Evolutionary conservation across 495 filamentous ascomycete species (phyloP).

Genomic region (Penicillium manginii): DNA sequence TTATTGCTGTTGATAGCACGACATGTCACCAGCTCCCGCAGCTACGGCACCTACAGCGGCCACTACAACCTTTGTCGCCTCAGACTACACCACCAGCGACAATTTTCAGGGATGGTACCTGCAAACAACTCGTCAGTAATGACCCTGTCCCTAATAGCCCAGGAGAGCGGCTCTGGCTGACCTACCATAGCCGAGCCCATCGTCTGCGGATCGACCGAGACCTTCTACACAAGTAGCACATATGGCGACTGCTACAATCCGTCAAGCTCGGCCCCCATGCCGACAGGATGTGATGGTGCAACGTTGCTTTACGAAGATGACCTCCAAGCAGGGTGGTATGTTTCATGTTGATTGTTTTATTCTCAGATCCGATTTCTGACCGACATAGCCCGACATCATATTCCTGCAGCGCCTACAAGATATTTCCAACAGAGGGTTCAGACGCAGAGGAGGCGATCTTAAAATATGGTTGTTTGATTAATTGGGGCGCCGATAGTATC

Average conservation of each 20-base stretch:
- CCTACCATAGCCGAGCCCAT: slow-evolving; percentile 12
- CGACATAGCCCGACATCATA: neutral
- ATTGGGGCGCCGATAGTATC: slow-evolving; percentile 18
- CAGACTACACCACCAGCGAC: slow-evolving; percentile 6
- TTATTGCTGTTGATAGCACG: neutral
- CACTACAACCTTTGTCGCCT: slow-evolving; percentile 13
- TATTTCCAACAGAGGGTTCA: slow-evolving; percentile 13
- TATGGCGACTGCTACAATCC: slow-evolving; percentile 14
- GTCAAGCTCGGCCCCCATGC: slow-evolving; percentile 5
- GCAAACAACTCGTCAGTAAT: slow-evolving; percentile 14
- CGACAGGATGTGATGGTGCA: slow-evolving; percentile 13
- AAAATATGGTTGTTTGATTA: slow-evolving; percentile 12
- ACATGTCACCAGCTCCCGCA: neutral
- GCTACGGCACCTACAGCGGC: neutral
- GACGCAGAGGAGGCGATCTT: slow-evolving; percentile 1
- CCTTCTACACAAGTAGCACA: slow-evolving; percentile 14
- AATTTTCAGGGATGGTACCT: slow-evolving; percentile 18
- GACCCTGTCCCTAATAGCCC: neutral
- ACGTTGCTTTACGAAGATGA: slow-evolving; percentile 6
- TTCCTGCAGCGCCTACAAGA: slow-evolving; percentile 15
- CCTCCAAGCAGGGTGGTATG: slow-evolving; percentile 8
- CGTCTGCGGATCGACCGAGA: slow-evolving; percentile 9
- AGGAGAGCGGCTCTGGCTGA: slow-evolving; percentile 4
- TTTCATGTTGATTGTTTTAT: neutral
- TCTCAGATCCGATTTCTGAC: neutral